Base-by-base conservation (phyloP, 1,139 yeast species). In the Protomyces pachydermus region DNA sequence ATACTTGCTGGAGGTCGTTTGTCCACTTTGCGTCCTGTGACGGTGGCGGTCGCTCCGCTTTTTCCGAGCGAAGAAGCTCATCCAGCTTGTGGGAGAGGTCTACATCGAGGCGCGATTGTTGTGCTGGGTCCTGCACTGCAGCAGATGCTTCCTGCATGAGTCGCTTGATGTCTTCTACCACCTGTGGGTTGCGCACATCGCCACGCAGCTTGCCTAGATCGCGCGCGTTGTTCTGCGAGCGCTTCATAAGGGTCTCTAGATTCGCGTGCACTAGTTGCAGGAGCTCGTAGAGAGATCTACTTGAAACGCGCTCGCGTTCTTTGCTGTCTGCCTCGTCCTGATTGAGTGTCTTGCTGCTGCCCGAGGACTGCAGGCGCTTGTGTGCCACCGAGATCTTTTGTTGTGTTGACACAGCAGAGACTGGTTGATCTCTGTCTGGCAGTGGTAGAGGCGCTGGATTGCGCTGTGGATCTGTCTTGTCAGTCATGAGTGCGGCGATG, bases 371-470 rank as follows among this genome's bases (percentile, higher is more conserved):
- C 9, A 58, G 46, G 18, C 56, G 56, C 39, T 37, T 23, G 45
- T 58, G 62, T 8, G 62, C 62, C 4, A 51, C 62, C 3, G 56
- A 51, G 14, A 58, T 38, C 42, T 58, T 58, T 35, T 42, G 32
- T 46, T 58, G 62, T 34, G 62, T 58, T 14, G 56, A 8, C n/a
- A 58, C 34, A 2, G 53, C 16, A 16, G 62, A 58, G 20, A 58
- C 23, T 18, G 62, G 56, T 2, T 28, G 37, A 58, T 58, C 56
- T n/a, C 34, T 18, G 45, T 58, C 62, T 6, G 62, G 62, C 23
- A 58, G 53, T 14, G 62, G 62, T 23, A 58, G 46, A n/a, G 62
- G 62, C 12, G 56, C 46, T 5, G 62, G 62, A 34, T 58, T 58
- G 14, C 62, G 34, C 18, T 55, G 53, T 18, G 62, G 62, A 25